phyloP scores from a whole-genome alignment of 2,329 filamentous ascomycete genomes.

The Phaeosphaeriaceae sp. region DNA sequence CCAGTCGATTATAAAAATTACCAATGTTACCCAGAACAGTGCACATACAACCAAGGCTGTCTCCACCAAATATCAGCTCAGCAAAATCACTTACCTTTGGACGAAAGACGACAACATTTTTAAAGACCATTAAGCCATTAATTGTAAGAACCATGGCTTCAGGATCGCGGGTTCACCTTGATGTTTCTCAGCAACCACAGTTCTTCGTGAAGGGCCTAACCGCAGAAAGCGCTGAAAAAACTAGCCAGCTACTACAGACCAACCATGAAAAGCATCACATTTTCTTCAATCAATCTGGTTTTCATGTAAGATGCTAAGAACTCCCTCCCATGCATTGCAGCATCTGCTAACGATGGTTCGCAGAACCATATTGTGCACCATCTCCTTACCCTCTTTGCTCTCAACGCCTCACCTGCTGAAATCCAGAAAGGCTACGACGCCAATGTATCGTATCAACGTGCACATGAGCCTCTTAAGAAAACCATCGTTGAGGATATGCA shows the following conservation, averaged over 20 bases:
- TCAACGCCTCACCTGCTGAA: constrained; percentile 67
- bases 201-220: constrained; percentile 56
- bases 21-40: constrained; percentile 12
- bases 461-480: constrained; percentile 55
- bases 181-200: constrained; percentile 50
- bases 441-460: constrained; percentile 72
- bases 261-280: constrained; percentile 79
- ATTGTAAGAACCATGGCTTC: constrained; percentile 38
- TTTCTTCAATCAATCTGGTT: constrained; percentile 77
- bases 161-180: constrained; percentile 49
- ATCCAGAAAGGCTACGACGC: constrained; percentile 69
- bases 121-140: neutral
- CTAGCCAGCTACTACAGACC: constrained; percentile 73
- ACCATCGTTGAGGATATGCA: constrained; percentile 62
- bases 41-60: constrained; percentile 4
- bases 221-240: constrained; percentile 65
- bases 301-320: constrained; percentile 62
- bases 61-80: neutral
- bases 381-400: constrained; percentile 75
- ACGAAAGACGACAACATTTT: neutral
- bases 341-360: neutral
- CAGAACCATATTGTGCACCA: constrained; percentile 79
- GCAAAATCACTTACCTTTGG: neutral
- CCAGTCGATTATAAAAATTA: neutral
- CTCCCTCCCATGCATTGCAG: neutral